phyloP scores from a whole-genome alignment of 2,329 filamentous ascomycete species.

The Colletotrichum sidae region DNA sequence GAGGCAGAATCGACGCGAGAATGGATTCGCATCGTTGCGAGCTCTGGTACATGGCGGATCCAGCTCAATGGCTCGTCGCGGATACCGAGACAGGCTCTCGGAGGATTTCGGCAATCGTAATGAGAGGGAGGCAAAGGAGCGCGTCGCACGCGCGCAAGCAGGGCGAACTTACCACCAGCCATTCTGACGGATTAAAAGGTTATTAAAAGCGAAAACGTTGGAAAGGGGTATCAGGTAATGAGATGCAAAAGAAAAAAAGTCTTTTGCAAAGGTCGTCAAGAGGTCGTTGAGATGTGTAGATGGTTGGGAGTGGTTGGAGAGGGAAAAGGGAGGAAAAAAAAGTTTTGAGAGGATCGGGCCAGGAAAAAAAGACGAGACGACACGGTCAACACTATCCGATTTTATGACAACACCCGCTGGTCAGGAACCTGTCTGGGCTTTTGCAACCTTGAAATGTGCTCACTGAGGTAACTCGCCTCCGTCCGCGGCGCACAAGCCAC shows the following conservation, averaged over 20 bases:
- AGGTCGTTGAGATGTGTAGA: conserved; percentile 28
- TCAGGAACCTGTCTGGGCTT: conserved; percentile 12
- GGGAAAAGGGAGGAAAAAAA: conserved; percentile 36
- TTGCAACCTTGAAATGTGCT: conserved; percentile 44
- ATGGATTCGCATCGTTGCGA: conserved; percentile 1
- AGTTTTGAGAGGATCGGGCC: conserved; percentile 39
- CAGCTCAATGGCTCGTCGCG: conserved; percentile 31
- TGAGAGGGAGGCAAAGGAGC: conserved; percentile 4
- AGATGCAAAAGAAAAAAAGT: conserved; percentile 37
- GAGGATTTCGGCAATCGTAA: conserved; percentile 27
- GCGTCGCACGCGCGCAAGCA: neutral
- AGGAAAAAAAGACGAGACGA: conserved; percentile 43
- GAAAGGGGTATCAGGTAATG: conserved; percentile 42
- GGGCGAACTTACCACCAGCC: conserved; percentile 57
- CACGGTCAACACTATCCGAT: conserved; percentile 45
- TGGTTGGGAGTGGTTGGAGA: conserved; percentile 10
- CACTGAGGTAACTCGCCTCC: conserved; percentile 32
- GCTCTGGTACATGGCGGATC: neutral
- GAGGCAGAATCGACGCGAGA: neutral
- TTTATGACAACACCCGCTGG: conserved; percentile 53
- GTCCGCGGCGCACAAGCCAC: conserved; percentile 45
- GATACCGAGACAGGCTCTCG: conserved; percentile 1
- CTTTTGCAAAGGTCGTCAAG: conserved; percentile 38
- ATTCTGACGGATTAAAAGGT: conserved; percentile 47
- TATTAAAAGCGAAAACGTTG: conserved; percentile 33